phyloP scores from a whole-genome alignment of 495 filamentous ascomycete genomes.

The Aspergillus funiculosus region DNA sequence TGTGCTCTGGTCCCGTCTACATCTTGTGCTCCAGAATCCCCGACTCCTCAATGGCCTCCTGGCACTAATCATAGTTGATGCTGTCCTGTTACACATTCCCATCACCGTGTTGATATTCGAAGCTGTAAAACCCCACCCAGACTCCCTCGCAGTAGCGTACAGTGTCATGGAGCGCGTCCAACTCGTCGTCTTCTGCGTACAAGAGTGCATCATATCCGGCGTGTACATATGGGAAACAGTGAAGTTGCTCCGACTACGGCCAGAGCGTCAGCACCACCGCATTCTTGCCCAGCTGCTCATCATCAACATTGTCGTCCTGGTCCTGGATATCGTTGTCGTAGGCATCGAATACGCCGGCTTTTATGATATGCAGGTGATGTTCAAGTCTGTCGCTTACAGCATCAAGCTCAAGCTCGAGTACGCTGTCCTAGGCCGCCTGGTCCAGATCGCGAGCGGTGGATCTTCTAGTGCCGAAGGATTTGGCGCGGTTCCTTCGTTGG shows the following conservation, averaged over 20 bases:
- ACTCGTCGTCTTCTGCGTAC: slow-evolving; percentile 48
- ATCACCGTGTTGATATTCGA: slow-evolving; percentile 41
- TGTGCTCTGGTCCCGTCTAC: slow-evolving; percentile 46
- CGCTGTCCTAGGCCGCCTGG: slow-evolving; percentile 45
- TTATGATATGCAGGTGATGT: slow-evolving; percentile 44
- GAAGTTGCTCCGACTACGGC: slow-evolving; percentile 36
- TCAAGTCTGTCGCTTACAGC: slow-evolving; percentile 48
- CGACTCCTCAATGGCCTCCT: slow-evolving; percentile 33
- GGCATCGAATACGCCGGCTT: slow-evolving; percentile 42
- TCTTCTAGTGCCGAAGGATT: background rate
- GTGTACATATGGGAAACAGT: slow-evolving; percentile 51
- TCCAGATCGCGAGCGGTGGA: slow-evolving; percentile 24
- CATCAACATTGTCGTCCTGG: slow-evolving; percentile 45
- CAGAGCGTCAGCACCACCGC: slow-evolving; percentile 22
- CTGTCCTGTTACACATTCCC: slow-evolving; percentile 39
- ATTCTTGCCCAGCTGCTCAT: slow-evolving; percentile 44
- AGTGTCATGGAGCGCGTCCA: slow-evolving; percentile 49
- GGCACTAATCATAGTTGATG: slow-evolving; percentile 41
- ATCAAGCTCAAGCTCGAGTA: slow-evolving; percentile 53
- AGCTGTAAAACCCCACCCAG: slow-evolving; percentile 21
- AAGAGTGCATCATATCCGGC: slow-evolving; percentile 52
- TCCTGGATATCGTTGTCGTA: slow-evolving; percentile 45
- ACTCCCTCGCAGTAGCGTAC: slow-evolving; percentile 36
- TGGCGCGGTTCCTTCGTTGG: slow-evolving; percentile 2
- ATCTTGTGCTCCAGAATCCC: slow-evolving; percentile 39